A percentile compares a stretch with the other conserved stretches of the same genome.
phyloP scores from a whole-genome alignment of 1,284 basidiomycete genomes.

The Sporisorium iseilematis-ciliati region DNA sequence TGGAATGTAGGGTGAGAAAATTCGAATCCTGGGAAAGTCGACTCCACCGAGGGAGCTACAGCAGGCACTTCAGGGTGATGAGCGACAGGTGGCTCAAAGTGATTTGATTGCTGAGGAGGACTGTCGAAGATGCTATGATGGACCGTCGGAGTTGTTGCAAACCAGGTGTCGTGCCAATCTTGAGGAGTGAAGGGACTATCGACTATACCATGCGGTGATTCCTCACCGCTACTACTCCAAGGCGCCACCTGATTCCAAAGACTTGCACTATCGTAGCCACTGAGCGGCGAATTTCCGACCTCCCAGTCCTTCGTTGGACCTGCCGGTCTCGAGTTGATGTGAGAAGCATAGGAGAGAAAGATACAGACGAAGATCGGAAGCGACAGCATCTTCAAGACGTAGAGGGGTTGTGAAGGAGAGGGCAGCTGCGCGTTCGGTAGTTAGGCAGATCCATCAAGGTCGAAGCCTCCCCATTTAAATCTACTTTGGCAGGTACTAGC shows the following conservation, averaged over 20 bases:
- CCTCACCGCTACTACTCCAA: background rate
- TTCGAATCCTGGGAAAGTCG: background rate
- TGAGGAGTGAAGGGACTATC: background rate
- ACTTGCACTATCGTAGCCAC: background rate
- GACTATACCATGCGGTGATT: background rate
- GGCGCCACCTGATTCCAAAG: background rate
- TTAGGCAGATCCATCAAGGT: too few species aligned
- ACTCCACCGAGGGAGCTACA: background rate
- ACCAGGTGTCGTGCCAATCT: background rate
- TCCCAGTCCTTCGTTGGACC: background rate
- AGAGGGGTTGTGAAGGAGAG: background rate
- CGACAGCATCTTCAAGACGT: background rate
- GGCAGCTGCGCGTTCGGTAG: background rate
- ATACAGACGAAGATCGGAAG: background rate
- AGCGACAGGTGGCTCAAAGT: background rate
- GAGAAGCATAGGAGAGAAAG: background rate
- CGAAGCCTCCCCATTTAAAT: too few species aligned
- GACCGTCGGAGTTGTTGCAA: background rate
- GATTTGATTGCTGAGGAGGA: background rate
- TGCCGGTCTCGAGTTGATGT: background rate
- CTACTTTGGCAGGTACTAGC: too few species aligned
- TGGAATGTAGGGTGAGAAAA: background rate
- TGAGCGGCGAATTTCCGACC: constrained; percentile 1
- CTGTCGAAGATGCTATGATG: background rate
- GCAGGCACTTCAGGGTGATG: background rate